phyloP scores from a whole-genome alignment of 345 rosid species.

The Syzygium grande region DNA sequence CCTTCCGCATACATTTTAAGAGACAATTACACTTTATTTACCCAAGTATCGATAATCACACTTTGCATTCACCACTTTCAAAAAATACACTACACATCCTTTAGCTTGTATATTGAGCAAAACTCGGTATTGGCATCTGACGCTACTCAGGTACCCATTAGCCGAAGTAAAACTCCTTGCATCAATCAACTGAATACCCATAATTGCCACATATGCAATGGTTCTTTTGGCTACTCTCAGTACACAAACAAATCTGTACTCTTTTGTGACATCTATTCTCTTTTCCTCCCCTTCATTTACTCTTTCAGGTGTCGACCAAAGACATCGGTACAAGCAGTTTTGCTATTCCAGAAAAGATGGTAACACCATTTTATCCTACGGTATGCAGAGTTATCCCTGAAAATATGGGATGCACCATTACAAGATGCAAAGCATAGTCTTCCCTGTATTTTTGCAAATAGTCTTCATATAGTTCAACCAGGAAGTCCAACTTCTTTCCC shows the following conservation, averaged over 20 bases:
- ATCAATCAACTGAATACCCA: background rate
- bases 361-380: background rate
- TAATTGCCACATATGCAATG: background rate
- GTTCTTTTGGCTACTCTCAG: background rate
- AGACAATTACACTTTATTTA: background rate
- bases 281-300: background rate
- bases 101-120: background rate
- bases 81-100: background rate
- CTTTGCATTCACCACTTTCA: background rate
- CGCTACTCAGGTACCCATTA: background rate
- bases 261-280: background rate
- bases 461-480: background rate
- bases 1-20: background rate
- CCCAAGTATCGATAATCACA: background rate
- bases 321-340: background rate
- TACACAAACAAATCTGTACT: background rate
- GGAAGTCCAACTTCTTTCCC: background rate
- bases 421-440: background rate
- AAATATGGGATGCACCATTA: background rate
- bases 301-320: background rate
- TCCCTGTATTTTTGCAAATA: background rate
- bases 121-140: background rate
- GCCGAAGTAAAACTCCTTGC: background rate
- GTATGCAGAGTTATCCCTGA: background rate
- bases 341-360: background rate